These are phyloP conservation scores for Sanghuangporus sanghuang DNA, from an alignment of 1,284 basidiomycete species.

Conservation along the genomic window DNA sequence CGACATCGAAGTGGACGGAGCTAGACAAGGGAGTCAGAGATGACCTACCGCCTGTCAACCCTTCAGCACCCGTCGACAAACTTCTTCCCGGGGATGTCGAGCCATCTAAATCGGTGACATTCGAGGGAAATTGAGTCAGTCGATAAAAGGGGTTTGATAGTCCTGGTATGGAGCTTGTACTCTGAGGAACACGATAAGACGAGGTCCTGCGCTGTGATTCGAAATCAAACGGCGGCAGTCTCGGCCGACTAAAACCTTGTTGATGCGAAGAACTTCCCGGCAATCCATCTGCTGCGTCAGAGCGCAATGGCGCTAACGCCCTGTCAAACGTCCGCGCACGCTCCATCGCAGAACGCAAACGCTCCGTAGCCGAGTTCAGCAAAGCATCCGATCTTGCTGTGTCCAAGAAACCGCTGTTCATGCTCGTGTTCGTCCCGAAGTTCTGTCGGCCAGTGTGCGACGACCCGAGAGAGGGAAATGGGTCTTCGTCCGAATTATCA, in stretches of 20 bases:
- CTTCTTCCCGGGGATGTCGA: background rate
- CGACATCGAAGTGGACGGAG: background rate
- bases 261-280: background rate
- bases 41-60: background rate
- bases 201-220: background rate
- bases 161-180: background rate
- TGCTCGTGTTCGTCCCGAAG: background rate
- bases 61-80: background rate
- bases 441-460: background rate
- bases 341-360: slow-evolving; percentile 5
- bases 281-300: background rate
- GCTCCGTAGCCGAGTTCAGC: slow-evolving; percentile 1
- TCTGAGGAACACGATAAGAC: background rate
- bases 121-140: background rate
- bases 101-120: background rate
- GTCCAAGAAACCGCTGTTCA: background rate
- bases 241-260: background rate
- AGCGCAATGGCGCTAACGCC: slow-evolving; percentile 12
- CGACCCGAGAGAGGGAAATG: background rate
- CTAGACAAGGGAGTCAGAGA: background rate
- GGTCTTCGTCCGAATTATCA: background rate
- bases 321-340: slow-evolving; percentile 15
- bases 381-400: background rate
- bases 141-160: background rate
- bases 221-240: slow-evolving; percentile 11